Evolutionary conservation across 108 stramenopile species (phyloP).

Genomic region (Fragilaria crotonensis): DNA sequence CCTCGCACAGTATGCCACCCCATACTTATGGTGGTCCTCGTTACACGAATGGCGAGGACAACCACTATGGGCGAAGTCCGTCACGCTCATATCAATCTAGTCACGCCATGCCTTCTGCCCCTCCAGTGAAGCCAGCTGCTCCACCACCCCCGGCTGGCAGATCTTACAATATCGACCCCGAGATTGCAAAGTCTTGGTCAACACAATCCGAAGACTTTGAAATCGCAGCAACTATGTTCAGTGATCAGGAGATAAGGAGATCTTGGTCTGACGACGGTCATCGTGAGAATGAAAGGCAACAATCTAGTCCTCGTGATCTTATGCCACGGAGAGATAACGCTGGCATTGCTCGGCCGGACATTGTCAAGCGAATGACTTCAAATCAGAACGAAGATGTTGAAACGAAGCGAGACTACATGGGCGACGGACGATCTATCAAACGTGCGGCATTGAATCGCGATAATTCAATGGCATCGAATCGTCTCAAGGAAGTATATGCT

Average conservation of each 20-base stretch:
- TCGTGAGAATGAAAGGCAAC: neutral
- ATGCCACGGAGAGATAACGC: too few species aligned
- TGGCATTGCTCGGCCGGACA: conserved; percentile 42
- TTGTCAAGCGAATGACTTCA: conserved; percentile 78
- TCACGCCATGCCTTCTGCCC: neutral
- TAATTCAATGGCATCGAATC: conserved; percentile 55
- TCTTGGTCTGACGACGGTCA: conserved; percentile 7
- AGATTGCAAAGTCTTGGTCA: conserved; percentile 28
- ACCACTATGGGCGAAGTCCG: conserved; percentile 6
- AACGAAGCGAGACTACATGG: conserved; percentile 41
- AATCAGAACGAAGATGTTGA: conserved; percentile 67
- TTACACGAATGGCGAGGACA: conserved; percentile 6
- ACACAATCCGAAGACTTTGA: conserved; percentile 9
- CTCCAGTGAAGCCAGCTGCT: conserved; percentile 10
- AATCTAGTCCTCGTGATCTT: neutral
- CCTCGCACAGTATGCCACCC: conserved; percentile 5
- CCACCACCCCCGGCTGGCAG: conserved; percentile 9
- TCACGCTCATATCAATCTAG: neutral
- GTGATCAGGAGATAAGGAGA: conserved; percentile 3
- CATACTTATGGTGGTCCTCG: conserved; percentile 13
- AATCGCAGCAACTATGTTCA: neutral
- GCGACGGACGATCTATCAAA: conserved; percentile 35
- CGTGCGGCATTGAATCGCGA: conserved; percentile 67
- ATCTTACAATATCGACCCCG: conserved; percentile 23
- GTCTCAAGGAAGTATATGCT: conserved; percentile 53